Percentiles rank a stretch among this genome's conserved stretches.
These are phyloP conservation scores for Coniella vitis DNA, from an alignment of 2,329 filamentous ascomycete genomes.

Conservation along the genomic window DNA sequence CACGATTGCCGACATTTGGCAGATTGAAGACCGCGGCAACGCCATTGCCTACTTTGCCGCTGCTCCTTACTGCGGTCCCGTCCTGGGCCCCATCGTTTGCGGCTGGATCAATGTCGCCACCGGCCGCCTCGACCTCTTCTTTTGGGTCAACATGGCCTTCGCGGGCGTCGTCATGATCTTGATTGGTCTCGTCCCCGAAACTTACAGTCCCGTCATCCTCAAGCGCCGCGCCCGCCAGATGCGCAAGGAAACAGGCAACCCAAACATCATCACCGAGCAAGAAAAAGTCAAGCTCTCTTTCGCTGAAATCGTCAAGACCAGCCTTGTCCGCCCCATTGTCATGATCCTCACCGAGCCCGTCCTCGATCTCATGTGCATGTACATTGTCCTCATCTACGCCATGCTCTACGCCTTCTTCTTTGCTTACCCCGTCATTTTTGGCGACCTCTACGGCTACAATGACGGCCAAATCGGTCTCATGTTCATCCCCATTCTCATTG, in stretches of 20 bases:
- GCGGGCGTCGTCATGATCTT: conserved; percentile 6
- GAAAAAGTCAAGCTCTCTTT: background rate
- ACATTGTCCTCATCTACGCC: conserved; percentile 1
- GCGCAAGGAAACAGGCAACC: conserved; percentile 6
- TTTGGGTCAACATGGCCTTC: conserved; percentile 30
- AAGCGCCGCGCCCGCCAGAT: background rate
- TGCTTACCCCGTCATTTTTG: conserved; percentile 1
- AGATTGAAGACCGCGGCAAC: conserved; percentile 35
- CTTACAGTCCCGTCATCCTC: conserved; percentile 31
- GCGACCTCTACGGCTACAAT: background rate
- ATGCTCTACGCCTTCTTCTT: conserved; percentile 4
- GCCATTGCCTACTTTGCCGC: conserved; percentile 29
- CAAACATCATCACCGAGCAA: background rate
- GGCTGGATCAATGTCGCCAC: conserved; percentile 30
- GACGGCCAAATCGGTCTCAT: conserved; percentile 20
- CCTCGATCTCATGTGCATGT: conserved; percentile 2
- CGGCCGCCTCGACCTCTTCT: conserved; percentile 37
- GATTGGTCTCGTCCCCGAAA: conserved; percentile 29
- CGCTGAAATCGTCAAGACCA: background rate
- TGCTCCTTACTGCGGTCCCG: conserved; percentile 32
- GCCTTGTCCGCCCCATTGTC: background rate
- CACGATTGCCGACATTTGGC: conserved; percentile 40
- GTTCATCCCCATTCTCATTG: conserved; percentile 31
- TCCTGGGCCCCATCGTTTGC: conserved; percentile 32
- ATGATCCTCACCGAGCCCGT: conserved; percentile 2